phyloP scores from a whole-genome alignment of 78 protist species.

The Planoprotostelium fungivorum region DNA sequence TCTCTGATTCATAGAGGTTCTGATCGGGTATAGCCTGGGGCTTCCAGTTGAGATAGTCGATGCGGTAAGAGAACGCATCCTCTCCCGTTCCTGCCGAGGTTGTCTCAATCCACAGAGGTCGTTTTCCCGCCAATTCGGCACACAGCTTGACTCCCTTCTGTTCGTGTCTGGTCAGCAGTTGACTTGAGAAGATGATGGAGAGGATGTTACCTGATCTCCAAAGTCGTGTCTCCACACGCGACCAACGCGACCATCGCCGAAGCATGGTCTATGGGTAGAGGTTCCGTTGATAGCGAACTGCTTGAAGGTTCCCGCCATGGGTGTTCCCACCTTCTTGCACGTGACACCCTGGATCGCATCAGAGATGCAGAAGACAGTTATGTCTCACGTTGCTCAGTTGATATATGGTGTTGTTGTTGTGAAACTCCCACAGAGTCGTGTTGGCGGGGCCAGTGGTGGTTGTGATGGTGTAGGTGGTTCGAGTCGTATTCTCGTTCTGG shows the following conservation, averaged over 20 bases:
- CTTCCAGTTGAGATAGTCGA: not conserved
- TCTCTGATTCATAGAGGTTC: not conserved
- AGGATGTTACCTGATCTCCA: not conserved
- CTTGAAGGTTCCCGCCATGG: not conserved
- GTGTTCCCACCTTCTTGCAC: not conserved
- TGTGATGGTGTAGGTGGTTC: not conserved
- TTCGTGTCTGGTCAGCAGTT: not conserved
- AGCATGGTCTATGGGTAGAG: not conserved
- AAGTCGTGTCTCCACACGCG: not conserved
- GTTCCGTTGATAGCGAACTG: not conserved
- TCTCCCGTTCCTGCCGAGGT: not conserved
- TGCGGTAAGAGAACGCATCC: slow-evolving; percentile 1
- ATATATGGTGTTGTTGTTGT: not conserved
- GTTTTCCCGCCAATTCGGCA: not conserved
- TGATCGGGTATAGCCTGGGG: not conserved
- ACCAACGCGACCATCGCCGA: not conserved
- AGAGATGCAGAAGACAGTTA: too few relatives aligned
- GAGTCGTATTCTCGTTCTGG: not conserved
- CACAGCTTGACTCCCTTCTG: not conserved
- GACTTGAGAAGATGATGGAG: not conserved
- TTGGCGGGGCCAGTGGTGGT: not conserved
- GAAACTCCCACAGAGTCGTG: not conserved
- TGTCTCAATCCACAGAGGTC: not conserved
- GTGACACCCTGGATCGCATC: too few relatives aligned
- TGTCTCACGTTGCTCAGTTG: too few relatives aligned